Evolutionary conservation across 2,329 filamentous ascomycete species (phyloP), one percentile per base, ranked within the genome.

Genomic region (Huntiella omanensis): DNA sequence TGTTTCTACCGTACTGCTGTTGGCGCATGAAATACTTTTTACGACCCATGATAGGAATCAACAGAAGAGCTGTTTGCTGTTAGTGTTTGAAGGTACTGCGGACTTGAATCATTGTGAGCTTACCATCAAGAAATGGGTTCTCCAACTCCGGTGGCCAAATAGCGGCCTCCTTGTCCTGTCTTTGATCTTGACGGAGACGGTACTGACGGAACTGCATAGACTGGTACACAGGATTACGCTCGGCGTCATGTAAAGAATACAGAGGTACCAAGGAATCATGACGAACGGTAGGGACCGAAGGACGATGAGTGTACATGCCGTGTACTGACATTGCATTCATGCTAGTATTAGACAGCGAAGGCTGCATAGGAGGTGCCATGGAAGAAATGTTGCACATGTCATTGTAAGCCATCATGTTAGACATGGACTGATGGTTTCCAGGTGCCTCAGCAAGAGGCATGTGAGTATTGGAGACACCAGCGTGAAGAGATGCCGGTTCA

Each of bases 41-140:
- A 43, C 75, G 67, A 32, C 75, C 75, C 69, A 81, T 77, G 53
- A 71, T 68, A 39, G 77, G 76, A 57, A 81, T 77, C 42, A 77
- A 63, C 43, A 80, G 62, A 10, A 80, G 67, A 46, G 76, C 77
- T 80, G 50, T 12, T 15, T 17, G 19, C 13, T 11, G 11, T 45
- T 10, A 32, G 5, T 32, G 11, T 35, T 34, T 11, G 12, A 12
- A n/a, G 32, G 5, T 10, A 5, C 6, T 16, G 10, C 4, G 6
- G 17, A 3, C 28, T 32, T 5, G 12, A 10, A 10, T 6, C 11
- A n/a, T 40, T 4, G 39, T 49, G 34, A 8, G 56, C 69, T 62
- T 60, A 79, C 76, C 73, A 60, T 81, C 76, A 50, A 80, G 68
- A 55, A 81, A 81, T 33, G 74, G 72, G 63, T 73, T 67, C 56